Evolutionary conservation across 768 basidiomycete species (phyloP), one percentile per base, ranked within the genome.

Genomic region (Rhodotorula kratochvilovae): DNA sequence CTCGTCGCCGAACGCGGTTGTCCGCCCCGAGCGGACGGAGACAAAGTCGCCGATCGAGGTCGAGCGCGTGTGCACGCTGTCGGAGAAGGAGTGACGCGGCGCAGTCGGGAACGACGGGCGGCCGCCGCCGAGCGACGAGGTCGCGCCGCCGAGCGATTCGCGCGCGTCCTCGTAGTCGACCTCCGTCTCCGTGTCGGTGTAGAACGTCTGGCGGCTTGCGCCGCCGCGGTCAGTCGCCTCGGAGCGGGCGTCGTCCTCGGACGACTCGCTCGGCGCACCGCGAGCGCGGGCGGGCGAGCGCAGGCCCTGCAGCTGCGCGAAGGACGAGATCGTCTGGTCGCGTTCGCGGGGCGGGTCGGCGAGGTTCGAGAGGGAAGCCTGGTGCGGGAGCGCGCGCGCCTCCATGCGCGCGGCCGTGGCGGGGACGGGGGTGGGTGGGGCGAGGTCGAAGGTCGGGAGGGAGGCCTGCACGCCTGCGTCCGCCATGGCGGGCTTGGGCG

Each of bases 111-210:
- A 48, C 3, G 68, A 59, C 2, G 63, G 69, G 19, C 59, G 60
- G n/a, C 66, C 33, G 23, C 31, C 55, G 10, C 36, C 57, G 39
- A 65, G 64, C 17, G 55, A 55, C 27, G 64, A 65, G 2, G 64
- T 21, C 6, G 64, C 64, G 15, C 65, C 73, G 25, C 75, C 77
- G 55, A 78, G 71, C 25, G 74, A 74, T 57, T 78, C 77, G 54
- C 74, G 71, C 1, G 77, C 77, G 43, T 78, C 77, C 55, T 78
- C 77, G 55, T 74, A 78, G 48, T 76, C 77, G 45, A 66, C 61
- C 11, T 76, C 77, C 11, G 77, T 76, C 56, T 78, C 77, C 21
- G 75, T 70, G 45, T 57, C 70, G 23, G 61, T 51, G 51, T 56
- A 67, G 48, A 33, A 59, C 33, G 65, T 66, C n/a, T 43, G 64